These are phyloP conservation scores for Aspergillus luchuensis DNA, from an alignment of 2,329 filamentous ascomycete genomes.

Conservation along the genomic window DNA sequence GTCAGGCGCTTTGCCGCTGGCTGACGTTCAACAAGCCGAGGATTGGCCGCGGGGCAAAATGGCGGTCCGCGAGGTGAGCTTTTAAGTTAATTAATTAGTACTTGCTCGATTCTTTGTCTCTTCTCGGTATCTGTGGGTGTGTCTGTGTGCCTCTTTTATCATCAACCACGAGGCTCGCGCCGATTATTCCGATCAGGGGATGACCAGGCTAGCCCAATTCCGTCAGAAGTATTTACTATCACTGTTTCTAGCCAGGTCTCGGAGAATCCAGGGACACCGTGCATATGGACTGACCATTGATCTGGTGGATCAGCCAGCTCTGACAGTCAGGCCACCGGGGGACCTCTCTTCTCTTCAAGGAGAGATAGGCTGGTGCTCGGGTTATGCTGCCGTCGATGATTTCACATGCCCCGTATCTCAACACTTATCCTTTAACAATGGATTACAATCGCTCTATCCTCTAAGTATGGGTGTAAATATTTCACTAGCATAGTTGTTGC, in stretches of 20 bases:
- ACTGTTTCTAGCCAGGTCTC: neutral
- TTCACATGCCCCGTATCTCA: no score
- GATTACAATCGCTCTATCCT: no score
- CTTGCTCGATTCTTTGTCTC: no score
- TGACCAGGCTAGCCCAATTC: neutral
- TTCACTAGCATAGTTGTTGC: neutral
- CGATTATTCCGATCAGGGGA: neutral
- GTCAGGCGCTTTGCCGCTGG: neutral
- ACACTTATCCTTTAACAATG: no score
- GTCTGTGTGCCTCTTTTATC: neutral
- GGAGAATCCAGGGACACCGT: neutral
- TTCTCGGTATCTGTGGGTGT: no score
- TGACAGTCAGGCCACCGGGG: neutral
- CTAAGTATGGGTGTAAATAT: neutral
- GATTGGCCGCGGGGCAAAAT: conserved; percentile 16
- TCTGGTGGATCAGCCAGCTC: neutral
- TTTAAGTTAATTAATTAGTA: neutral
- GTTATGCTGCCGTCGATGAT: no score
- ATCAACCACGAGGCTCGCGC: neutral
- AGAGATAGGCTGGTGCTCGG: no score
- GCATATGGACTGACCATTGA: neutral
- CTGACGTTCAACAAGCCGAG: conserved; percentile 6
- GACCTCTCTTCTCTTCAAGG: no score
- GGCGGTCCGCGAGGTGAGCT: neutral
- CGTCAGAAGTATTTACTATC: no score